phyloP scores from a whole-genome alignment of 352 stramenopile genomes.

The Globisporangium cystogenes region DNA sequence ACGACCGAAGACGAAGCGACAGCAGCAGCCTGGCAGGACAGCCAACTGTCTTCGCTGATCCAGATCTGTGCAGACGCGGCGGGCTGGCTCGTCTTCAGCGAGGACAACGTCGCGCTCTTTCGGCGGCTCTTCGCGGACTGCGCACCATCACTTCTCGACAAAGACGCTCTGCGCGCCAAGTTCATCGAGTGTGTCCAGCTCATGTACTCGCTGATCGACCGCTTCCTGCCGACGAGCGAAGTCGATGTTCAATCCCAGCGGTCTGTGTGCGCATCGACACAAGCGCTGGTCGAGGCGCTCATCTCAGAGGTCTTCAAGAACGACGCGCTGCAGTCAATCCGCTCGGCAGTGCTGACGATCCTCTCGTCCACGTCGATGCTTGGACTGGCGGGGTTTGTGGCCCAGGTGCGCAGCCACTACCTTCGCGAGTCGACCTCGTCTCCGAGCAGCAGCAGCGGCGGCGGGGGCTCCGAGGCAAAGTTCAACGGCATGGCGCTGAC shows the following conservation, averaged over 20 bases:
- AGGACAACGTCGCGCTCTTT: constrained; percentile 20
- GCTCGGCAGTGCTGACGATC: constrained; percentile 18
- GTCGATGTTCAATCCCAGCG: constrained; percentile 5
- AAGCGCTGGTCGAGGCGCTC: constrained; percentile 28
- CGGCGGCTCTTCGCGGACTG: constrained; percentile 18
- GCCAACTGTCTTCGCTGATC: constrained; percentile 13
- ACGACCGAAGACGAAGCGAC: not conserved
- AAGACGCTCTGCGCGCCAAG: constrained; percentile 18
- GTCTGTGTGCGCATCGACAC: constrained; percentile 9
- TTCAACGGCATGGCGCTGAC: constrained; percentile 12
- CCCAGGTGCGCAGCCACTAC: constrained; percentile 28
- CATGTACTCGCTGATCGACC: constrained; percentile 21
- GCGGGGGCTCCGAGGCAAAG: not conserved
- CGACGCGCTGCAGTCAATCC: constrained; percentile 23
- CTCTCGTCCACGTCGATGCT: constrained; percentile 27
- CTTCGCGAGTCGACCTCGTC: not conserved
- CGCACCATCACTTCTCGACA: constrained; percentile 23
- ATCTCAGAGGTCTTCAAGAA: constrained; percentile 29
- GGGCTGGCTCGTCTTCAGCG: constrained; percentile 26
- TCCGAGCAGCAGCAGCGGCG: not conserved
- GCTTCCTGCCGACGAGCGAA: constrained; percentile 9
- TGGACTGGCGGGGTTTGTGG: constrained; percentile 29
- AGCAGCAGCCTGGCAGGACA: not conserved
- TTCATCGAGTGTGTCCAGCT: constrained; percentile 25
- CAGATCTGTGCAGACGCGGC: constrained; percentile 20